Evolutionary conservation across 768 basidiomycete genomes (phyloP).

Genomic region (Crepidotus variabilis): DNA sequence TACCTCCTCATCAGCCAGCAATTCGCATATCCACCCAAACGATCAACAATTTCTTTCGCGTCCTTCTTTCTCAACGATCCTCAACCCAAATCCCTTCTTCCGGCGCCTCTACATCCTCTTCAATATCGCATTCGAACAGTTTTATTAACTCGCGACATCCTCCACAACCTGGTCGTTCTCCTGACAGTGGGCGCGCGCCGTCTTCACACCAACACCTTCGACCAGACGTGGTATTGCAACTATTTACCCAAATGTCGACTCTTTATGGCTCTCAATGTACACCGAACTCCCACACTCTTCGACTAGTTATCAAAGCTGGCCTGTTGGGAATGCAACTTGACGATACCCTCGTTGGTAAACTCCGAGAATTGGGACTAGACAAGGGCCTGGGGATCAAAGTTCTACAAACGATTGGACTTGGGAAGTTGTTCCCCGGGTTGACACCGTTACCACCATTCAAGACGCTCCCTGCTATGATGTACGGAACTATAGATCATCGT

Average conservation of each 20-base stretch:
- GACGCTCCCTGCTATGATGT: background rate
- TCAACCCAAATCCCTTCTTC: background rate
- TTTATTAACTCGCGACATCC: constrained; percentile 3
- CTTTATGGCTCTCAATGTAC: constrained; percentile 39
- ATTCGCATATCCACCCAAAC: constrained; percentile 20
- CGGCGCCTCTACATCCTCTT: background rate
- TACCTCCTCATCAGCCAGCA: background rate
- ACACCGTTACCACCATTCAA: background rate
- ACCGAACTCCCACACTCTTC: background rate
- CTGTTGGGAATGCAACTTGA: background rate
- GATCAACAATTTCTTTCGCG: constrained; percentile 25
- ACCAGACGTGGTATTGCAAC: constrained; percentile 57
- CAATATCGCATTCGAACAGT: constrained; percentile 36
- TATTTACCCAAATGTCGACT: constrained; percentile 62
- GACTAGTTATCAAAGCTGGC: background rate
- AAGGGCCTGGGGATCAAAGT: background rate
- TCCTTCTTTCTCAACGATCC: background rate
- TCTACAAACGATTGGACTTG: background rate
- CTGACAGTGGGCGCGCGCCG: too few species aligned
- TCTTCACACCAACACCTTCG: constrained; percentile 33
- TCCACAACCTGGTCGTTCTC: too few species aligned
- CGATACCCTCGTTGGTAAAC: background rate
- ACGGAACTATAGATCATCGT: background rate
- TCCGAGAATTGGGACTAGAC: background rate
- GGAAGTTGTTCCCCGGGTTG: background rate